Conservation (phyloP, 2,329 filamentous ascomycete species). For the Calcarisporium arbuscula region DNA sequence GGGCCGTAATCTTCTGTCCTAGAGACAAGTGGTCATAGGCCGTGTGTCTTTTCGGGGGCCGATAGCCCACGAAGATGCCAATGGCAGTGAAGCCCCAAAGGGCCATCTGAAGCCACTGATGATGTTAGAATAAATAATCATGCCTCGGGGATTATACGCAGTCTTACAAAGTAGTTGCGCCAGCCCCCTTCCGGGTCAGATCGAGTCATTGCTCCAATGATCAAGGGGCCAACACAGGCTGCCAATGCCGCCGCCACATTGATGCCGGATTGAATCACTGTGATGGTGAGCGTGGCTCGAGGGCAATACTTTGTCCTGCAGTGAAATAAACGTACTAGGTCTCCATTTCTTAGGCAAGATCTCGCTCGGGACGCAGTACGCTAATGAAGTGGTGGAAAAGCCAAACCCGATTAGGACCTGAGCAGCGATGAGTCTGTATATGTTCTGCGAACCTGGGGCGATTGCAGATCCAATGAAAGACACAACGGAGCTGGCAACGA, state of each 20-base stretch:
- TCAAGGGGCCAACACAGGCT: background rate
- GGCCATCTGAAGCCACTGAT: constrained; percentile 4
- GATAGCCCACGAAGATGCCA: constrained; percentile 3
- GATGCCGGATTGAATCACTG: constrained; percentile 2
- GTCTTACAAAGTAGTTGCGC: constrained; percentile 2
- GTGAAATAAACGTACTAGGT: background rate
- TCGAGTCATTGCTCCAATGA: constrained; percentile 1
- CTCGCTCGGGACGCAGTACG: constrained; percentile 5
- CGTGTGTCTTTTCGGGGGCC: constrained; percentile 3
- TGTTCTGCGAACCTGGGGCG: constrained; percentile 3
- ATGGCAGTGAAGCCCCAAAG: constrained; percentile 1
- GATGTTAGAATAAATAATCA: background rate
- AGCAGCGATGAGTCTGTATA: constrained; percentile 4
- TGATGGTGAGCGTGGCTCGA: background rate
- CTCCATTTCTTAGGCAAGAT: constrained; percentile 5
- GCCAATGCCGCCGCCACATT: constrained; percentile 2
- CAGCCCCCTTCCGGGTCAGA: constrained; percentile 1
- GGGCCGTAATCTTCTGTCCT: constrained; percentile 1
- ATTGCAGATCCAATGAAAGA: constrained; percentile 2
- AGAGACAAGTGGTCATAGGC: constrained; percentile 1
- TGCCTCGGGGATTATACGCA: too few relatives aligned
- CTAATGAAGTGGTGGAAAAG: constrained; percentile 1
- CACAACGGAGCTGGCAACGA: constrained; percentile 1
- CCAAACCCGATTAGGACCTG: constrained; percentile 3
- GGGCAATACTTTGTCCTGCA: background rate